Evolutionary conservation across 1,139 yeast species (phyloP), one percentile per base, ranked within the genome.

Genomic region (Sugiyamaella sp.): DNA sequence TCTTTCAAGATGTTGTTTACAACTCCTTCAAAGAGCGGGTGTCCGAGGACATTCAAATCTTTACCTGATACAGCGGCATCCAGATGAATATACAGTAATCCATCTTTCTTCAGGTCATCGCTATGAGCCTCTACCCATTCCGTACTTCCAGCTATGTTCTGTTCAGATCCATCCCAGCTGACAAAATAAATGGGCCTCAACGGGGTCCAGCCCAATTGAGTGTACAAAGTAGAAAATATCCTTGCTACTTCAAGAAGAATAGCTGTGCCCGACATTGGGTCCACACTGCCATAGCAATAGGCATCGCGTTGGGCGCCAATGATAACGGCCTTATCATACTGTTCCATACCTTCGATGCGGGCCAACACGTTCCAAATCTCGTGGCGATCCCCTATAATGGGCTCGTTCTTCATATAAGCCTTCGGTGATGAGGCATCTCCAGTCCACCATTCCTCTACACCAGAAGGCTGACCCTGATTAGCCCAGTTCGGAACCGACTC

Each of bases 261-360:
- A 0, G 86, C 82, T 0, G 95, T 84, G 0, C 97, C 96, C 1
- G 96, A 82, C 62, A 82, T 82, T 19, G 93, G 84, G 32, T 81
- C 78, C 1, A 82, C 73, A 0, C 95, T 85, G 9, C 97, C 98
- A 61, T 76, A 81, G 61, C 95, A 84, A 29, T 82, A 71, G 0
- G 96, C 76, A 65, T 91, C 97, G 60, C 97, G 77, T 4, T 87
- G 81, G 0, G 97, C 90, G 1, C 97, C 97, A 55, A 93, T 80
- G 5, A 91, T 76, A 5, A 93, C 72, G 0, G 89, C 89, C 60
- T 84, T 80, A 29, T 82, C 89, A 17, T 77, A 73, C 69, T 89
- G 96, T 66, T 93, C 98, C 46, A 84, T 73, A 1, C 98, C 98
- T 33, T 79, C 79, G 20, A 93, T 80, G 49, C 85, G 80, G 1